Conservation (phyloP, 345 rosid genomes). For the Sonneratia alba region DNA sequence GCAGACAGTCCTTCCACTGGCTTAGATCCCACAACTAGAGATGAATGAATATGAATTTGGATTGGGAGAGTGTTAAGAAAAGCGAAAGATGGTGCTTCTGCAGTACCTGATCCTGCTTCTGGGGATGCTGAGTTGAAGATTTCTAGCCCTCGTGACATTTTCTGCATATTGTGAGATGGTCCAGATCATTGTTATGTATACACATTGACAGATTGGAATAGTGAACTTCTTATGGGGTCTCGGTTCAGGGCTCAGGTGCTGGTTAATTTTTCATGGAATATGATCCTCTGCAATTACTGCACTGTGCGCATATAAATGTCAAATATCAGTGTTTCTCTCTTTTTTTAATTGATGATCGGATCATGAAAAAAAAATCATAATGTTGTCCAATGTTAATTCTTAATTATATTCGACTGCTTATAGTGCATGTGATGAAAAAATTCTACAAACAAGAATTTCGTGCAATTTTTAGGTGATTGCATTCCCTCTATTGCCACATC, state of each 20-base stretch:
- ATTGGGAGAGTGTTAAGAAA: not conserved
- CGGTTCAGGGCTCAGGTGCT: not conserved
- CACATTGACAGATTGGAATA: not conserved
- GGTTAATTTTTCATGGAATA: not conserved
- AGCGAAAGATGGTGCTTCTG: not conserved
- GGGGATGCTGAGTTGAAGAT: not conserved
- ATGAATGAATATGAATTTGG: slow-evolving; percentile 20
- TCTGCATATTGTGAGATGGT: too few species aligned
- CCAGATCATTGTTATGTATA: not conserved
- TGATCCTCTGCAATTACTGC: not conserved
- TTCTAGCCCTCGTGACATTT: not conserved
- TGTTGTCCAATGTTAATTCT: too few species aligned
- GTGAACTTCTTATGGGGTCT: not conserved
- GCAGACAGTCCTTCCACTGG: slow-evolving; percentile 12
- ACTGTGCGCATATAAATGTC: not conserved
- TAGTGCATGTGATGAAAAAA: too few species aligned
- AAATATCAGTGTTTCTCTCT: too few species aligned
- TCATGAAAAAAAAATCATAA: too few species aligned
- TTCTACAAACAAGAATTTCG: too few species aligned
- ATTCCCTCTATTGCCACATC: too few species aligned
- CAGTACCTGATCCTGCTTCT: not conserved
- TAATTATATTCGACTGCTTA: too few species aligned
- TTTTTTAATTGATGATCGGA: too few species aligned
- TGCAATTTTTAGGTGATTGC: too few species aligned
- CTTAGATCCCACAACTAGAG: slow-evolving; percentile 31